These are phyloP conservation scores for Candida verbasci DNA, from an alignment of 805 yeast species.

Conservation along the genomic window DNA sequence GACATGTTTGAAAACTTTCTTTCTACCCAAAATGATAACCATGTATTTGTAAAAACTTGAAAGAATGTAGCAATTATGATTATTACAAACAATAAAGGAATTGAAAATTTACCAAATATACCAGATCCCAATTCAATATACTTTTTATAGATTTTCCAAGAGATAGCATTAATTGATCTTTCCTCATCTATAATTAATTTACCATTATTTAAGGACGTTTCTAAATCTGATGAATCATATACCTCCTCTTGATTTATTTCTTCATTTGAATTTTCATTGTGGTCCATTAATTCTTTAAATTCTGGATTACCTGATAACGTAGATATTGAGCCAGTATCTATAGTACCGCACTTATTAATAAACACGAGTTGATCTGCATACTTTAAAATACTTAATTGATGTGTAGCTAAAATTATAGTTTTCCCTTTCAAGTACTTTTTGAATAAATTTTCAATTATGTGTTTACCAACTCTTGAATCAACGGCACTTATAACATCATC, in stretches of 20 bases:
- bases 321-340: constrained; percentile 31
- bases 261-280: constrained; percentile 22
- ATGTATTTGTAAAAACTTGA: constrained; percentile 40
- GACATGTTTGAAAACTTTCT: constrained; percentile 21
- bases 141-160: constrained; percentile 35
- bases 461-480: constrained; percentile 40
- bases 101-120: constrained; percentile 27
- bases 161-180: constrained; percentile 33
- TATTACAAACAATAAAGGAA: constrained; percentile 29
- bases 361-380: constrained; percentile 35
- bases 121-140: constrained; percentile 37
- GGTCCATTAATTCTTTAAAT: constrained; percentile 51
- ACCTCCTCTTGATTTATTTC: constrained; percentile 1
- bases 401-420: constrained; percentile 40
- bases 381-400: constrained; percentile 36
- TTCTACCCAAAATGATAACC: constrained; percentile 43
- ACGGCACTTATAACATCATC: constrained; percentile 45
- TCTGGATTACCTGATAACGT: constrained; percentile 35
- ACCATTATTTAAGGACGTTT: constrained; percentile 16
- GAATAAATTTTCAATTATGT: constrained; percentile 33
- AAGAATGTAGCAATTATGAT: constrained; percentile 34
- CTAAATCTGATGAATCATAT: constrained; percentile 1
- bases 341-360: constrained; percentile 38
- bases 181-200: constrained; percentile 33
- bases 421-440: constrained; percentile 27